Conservation (phyloP, 1,284 basidiomycete species). For the Schizophyllum commune region DNA sequence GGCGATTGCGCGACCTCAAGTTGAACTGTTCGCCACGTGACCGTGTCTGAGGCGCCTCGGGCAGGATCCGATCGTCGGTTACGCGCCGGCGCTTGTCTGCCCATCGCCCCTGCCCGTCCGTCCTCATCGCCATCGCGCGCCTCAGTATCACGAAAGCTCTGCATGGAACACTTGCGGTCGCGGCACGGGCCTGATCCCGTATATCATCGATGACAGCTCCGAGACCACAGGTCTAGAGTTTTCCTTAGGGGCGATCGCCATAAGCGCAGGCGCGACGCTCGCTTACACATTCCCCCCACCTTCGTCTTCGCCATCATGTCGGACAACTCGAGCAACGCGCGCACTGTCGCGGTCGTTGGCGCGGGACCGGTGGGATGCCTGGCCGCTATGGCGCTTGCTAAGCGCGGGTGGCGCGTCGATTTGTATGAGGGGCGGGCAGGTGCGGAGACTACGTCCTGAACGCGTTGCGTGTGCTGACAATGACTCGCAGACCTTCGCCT, state of each 20-base stretch:
- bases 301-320: background rate
- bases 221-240: background rate
- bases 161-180: background rate
- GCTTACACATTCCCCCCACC: background rate
- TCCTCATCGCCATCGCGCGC: background rate
- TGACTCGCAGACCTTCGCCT: constrained; percentile 55
- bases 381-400: constrained; percentile 79
- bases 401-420: constrained; percentile 83
- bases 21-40: background rate
- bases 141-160: background rate
- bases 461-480: constrained; percentile 1
- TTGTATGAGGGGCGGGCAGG: constrained; percentile 86
- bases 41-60: background rate
- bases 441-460: constrained; percentile 28
- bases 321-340: constrained; percentile 11
- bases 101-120: no score
- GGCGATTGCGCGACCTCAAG: background rate
- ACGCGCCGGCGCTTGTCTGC: background rate
- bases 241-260: background rate
- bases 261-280: background rate
- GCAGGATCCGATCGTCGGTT: background rate
- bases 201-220: background rate
- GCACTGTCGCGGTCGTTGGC: constrained; percentile 63
- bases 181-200: background rate
- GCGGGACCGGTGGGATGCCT: constrained; percentile 96